Percentiles rank a stretch among this genome's conserved stretches.
Evolutionary conservation across 2,329 filamentous ascomycete genomes (phyloP).

Genomic region (Sporothrix globosa): DNA sequence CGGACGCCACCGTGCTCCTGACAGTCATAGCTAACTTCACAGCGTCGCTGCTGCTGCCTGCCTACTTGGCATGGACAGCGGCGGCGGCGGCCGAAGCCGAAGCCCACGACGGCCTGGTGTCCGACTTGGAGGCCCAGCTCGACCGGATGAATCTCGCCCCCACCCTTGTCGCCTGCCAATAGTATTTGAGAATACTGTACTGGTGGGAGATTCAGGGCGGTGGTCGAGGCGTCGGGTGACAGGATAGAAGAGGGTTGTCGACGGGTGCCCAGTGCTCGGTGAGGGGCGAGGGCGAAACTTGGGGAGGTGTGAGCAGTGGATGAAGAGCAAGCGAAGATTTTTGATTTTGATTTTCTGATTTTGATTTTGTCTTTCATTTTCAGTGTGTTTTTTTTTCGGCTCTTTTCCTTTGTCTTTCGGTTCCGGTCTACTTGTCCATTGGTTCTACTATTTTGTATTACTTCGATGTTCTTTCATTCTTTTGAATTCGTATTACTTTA

Average conservation of each 20-base stretch:
- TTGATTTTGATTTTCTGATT: slow-evolving; percentile 27
- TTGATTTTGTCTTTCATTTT: background rate
- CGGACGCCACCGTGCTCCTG: slow-evolving; percentile 7
- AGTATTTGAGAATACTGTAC: slow-evolving; percentile 25
- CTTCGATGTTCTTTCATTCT: no score
- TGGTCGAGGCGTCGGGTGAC: background rate
- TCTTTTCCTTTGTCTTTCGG: background rate
- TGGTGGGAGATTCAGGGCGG: slow-evolving; percentile 21
- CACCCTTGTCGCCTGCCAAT: slow-evolving; percentile 31
- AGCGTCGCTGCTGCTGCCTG: slow-evolving; percentile 20
- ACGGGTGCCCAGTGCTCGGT: slow-evolving; percentile 16
- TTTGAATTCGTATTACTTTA: no score
- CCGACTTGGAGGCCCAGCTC: background rate
- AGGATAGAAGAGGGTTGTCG: background rate
- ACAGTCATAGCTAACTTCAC: slow-evolving; percentile 6
- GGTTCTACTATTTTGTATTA: no score
- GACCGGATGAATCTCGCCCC: slow-evolving; percentile 6
- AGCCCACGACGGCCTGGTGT: background rate
- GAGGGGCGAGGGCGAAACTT: slow-evolving; percentile 20
- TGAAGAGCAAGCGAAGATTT: slow-evolving; percentile 30
- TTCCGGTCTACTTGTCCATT: background rate
- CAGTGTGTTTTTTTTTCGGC: background rate
- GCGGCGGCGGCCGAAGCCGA: slow-evolving; percentile 14
- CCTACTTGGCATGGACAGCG: slow-evolving; percentile 28
- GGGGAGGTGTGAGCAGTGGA: slow-evolving; percentile 6